Percentiles rank a stretch among this genome's conserved stretches.
Conservation (phyloP, 306 rosid genomes). For the Malus sieversii region DNA sequence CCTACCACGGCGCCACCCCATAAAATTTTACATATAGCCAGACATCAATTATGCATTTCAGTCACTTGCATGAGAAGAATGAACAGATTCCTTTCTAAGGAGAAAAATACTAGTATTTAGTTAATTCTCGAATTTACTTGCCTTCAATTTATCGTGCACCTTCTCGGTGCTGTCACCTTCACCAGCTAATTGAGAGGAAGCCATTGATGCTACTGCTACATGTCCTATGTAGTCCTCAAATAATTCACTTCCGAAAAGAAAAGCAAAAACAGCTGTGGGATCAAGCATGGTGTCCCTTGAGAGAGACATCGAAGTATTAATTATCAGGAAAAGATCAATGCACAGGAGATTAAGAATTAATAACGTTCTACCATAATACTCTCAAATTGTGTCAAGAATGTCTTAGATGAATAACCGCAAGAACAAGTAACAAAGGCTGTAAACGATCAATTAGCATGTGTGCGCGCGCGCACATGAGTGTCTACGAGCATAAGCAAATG, state of each 20-base stretch:
- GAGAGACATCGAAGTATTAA: constrained; percentile 7
- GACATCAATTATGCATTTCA: background rate
- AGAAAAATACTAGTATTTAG: background rate
- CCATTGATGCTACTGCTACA: constrained; percentile 87
- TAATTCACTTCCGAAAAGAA: constrained; percentile 84
- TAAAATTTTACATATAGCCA: background rate
- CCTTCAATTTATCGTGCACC: constrained; percentile 77
- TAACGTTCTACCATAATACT: too few species aligned
- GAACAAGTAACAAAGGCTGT: background rate
- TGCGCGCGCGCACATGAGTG: background rate
- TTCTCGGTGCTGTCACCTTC: constrained; percentile 59
- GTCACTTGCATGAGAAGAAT: background rate
- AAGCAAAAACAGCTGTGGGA: constrained; percentile 78
- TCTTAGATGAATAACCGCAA: background rate
- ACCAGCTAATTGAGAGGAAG: constrained; percentile 60
- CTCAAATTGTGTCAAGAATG: background rate
- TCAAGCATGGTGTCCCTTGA: constrained; percentile 88
- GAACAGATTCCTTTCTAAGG: background rate
- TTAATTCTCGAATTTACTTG: constrained; percentile 31
- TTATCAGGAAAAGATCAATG: background rate
- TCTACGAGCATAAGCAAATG: background rate
- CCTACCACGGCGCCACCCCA: background rate
- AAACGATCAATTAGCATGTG: background rate
- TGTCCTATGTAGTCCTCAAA: constrained; percentile 92
- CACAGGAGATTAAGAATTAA: background rate